Percentiles rank a stretch among this genome's conserved stretches.
These are phyloP conservation scores for Trichoderma virens DNA, from an alignment of 495 filamentous ascomycete genomes.

Conservation along the genomic window DNA sequence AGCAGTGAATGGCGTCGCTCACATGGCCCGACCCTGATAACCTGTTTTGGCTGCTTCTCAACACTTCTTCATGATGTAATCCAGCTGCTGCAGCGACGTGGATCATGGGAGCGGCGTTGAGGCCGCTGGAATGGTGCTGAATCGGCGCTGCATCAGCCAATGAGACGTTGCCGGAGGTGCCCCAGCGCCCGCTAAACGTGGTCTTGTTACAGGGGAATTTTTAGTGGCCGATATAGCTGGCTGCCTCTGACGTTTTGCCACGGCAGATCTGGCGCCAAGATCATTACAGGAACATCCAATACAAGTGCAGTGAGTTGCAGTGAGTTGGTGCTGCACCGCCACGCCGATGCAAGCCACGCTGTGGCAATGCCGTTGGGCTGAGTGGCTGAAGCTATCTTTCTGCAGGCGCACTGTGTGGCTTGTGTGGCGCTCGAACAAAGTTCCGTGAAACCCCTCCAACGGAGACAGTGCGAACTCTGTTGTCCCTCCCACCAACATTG, in stretches of 20 bases:
- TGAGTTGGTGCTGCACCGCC: background rate
- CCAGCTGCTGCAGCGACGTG: too few species aligned
- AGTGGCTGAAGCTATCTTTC: background rate
- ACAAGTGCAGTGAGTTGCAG: too few species aligned
- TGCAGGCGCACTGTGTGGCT: background rate
- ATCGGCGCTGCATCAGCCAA: background rate
- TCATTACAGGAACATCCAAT: too few species aligned
- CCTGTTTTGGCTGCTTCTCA: background rate
- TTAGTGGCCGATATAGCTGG: background rate
- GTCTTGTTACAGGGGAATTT: background rate
- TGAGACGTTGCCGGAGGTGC: background rate
- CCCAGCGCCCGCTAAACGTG: background rate
- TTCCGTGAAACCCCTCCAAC: background rate
- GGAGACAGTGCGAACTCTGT: background rate
- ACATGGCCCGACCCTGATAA: background rate
- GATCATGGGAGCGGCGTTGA: background rate
- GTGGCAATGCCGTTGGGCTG: background rate
- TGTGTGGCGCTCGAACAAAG: background rate
- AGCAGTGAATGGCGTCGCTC: constrained; percentile 2
- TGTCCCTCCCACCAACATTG: background rate
- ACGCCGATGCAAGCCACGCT: background rate
- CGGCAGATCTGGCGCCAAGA: constrained; percentile 1
- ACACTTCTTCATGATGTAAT: background rate
- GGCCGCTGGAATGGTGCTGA: background rate
- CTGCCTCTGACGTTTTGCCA: constrained; percentile 8